Evolutionary conservation across 139 green algal species (phyloP).

Genomic region (Microglena sp.): DNA sequence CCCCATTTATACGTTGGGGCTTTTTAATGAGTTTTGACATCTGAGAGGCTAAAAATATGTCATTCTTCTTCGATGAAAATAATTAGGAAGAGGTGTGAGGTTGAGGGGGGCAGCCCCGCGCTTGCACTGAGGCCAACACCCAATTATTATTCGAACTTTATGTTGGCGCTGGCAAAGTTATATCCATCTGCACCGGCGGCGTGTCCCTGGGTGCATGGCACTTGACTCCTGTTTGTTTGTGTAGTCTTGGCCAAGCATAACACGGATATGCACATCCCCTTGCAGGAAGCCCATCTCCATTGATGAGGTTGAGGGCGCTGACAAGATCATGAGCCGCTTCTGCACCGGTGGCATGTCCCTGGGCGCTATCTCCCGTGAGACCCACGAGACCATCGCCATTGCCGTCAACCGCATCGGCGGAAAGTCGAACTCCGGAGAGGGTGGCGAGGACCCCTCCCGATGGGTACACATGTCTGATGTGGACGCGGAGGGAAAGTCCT

Average conservation of each 20-base stretch:
- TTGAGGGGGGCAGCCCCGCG: too few relatives aligned
- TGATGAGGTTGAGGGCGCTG: conserved; percentile 61
- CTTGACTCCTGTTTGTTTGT: not conserved
- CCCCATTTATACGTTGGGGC: too few relatives aligned
- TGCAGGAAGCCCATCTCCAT: not conserved
- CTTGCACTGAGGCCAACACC: too few relatives aligned
- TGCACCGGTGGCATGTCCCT: conserved; percentile 98
- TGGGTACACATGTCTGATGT: conserved; percentile 68
- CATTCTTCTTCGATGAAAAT: too few relatives aligned
- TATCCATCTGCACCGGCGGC: conserved; percentile 95
- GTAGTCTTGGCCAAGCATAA: too few relatives aligned
- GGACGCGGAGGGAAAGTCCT: conserved; percentile 57
- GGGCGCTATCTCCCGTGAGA: conserved; percentile 91
- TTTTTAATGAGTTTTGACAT: too few relatives aligned
- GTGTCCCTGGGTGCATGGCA: conserved; percentile 98
- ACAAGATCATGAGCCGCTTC: conserved; percentile 89
- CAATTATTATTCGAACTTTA: conserved; percentile 44
- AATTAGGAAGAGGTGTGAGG: too few relatives aligned
- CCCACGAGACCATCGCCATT: conserved; percentile 97
- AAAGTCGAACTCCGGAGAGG: conserved; percentile 88
- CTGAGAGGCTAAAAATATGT: too few relatives aligned
- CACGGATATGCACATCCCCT: too few relatives aligned
- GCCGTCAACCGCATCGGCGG: conserved; percentile 98
- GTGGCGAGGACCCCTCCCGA: conserved; percentile 88
- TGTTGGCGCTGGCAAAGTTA: conserved; percentile 76